Evolutionary conservation across 225 moss, liverwort and hornwort species (phyloP), one percentile per base, ranked within the genome.

Genomic region (Ulota crispa): DNA sequence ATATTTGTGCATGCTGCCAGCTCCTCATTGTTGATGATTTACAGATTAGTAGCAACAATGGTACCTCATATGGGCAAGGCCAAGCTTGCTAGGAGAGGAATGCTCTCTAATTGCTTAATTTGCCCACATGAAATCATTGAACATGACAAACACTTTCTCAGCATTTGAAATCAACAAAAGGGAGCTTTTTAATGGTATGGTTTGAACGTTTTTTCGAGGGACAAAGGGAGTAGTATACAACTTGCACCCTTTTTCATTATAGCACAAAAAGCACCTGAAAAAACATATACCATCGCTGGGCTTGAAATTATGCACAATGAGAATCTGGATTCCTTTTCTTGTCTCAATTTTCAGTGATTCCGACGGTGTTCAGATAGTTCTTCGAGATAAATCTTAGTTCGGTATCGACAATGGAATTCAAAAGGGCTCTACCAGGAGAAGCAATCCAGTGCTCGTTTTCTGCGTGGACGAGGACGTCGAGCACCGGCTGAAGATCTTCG

Each of bases 401-500:
- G 45, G 45, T 43, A 77, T 23, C n/a, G 36, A 26, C n/a, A 36
- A 62, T 0, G 32, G 15, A 0, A 1, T 13, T 2, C 62, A 50
- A 72, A 42, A 67, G 32, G 45, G 34, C 39, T 65, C 11, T 88
- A 95, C 96, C 88, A 97, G 75, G 59, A 97, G 89, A 75, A 93
- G 92, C 6, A 97, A 83, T 41, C 93, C 95, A 68, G 93, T 89
- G 79, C 91, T 97, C 19, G 92, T 79, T 91, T 92, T 93, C 83
- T 87, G 86, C 16, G 90, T 81, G 12, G 89, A 82, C 52, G 87
- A 90, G 15, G 92, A 89, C 52, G 90, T 78, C 55, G 88, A 82
- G 80, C 89, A 95, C 60, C 97, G 92, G 76, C 93, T 92, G 82
- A 93, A 97, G 65, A 97, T 78, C 80, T 97, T 97, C 63, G 87